A percentile compares a stretch with the other conserved stretches of the same genome.
These are phyloP conservation scores for Hirschfeldia incana DNA, from an alignment of 345 rosid genomes.

Conservation along the genomic window DNA sequence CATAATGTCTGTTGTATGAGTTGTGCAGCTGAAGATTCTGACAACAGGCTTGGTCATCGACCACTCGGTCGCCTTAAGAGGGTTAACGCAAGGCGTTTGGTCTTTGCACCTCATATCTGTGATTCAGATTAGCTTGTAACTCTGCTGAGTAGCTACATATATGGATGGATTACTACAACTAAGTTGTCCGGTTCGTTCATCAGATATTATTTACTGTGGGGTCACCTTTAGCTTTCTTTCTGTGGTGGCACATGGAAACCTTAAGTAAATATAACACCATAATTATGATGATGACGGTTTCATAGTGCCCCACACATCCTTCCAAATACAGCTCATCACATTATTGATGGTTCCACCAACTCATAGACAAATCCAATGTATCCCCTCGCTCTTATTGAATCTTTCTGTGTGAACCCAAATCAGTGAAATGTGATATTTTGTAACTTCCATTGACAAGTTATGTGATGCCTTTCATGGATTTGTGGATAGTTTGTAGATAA, in stretches of 20 bases:
- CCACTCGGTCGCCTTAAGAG: neutral
- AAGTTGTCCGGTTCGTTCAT: slow-evolving; percentile 1
- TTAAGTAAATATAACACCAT: slow-evolving; percentile 6
- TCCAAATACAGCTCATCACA: slow-evolving; percentile 34
- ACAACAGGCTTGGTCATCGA: neutral
- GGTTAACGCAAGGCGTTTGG: neutral
- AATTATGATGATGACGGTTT: slow-evolving; percentile 11
- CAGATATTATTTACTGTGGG: slow-evolving; percentile 26
- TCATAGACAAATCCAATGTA: slow-evolving; percentile 8
- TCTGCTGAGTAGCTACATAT: neutral
- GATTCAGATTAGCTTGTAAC: neutral
- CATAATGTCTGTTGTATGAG: slow-evolving; percentile 1
- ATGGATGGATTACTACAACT: slow-evolving; percentile 4
- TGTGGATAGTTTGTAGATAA: slow-evolving; percentile 4
- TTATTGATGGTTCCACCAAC: slow-evolving; percentile 28
- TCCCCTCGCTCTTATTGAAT: slow-evolving; percentile 7
- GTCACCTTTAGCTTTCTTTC: slow-evolving; percentile 13
- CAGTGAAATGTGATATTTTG: neutral
- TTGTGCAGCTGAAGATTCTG: slow-evolving; percentile 20
- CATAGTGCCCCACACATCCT: slow-evolving; percentile 27
- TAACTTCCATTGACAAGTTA: neutral
- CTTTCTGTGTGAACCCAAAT: slow-evolving; percentile 36
- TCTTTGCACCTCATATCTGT: neutral
- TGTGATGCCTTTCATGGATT: neutral
- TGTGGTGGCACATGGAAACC: slow-evolving; percentile 32